phyloP scores from a whole-genome alignment of 192 early-diverging fungal genomes.

The Backusella macrospora region DNA sequence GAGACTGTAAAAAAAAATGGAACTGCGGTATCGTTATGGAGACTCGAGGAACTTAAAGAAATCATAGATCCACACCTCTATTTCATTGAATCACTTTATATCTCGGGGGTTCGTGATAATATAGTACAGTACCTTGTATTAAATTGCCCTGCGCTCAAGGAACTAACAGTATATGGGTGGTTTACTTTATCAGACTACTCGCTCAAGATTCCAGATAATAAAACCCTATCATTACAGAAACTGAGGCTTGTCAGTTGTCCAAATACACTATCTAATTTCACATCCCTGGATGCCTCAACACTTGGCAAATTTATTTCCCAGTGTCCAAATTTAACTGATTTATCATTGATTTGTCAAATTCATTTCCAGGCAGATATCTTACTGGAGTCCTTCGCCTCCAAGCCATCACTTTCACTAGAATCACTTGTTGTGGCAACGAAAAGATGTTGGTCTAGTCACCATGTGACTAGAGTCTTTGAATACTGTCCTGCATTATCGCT shows the following conservation, averaged over 20 bases:
- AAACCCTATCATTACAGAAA: not conserved
- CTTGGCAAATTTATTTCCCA: not conserved
- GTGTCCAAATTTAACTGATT: not conserved
- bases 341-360: not conserved
- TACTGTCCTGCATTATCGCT: not conserved
- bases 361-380: not conserved
- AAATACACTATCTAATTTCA: not conserved
- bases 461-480: not conserved
- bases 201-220: not conserved
- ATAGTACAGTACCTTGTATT: not conserved
- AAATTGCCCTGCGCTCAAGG: not conserved
- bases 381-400: not conserved
- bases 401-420: not conserved
- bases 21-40: not conserved
- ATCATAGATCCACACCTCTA: not conserved
- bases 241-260: not conserved
- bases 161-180: not conserved
- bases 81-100: not conserved
- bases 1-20: not conserved
- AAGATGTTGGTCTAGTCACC: not conserved
- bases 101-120: not conserved
- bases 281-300: not conserved
- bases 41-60: not conserved
- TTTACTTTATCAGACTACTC: not conserved
- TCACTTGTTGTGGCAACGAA: not conserved